Evolutionary conservation across 2,329 filamentous ascomycete genomes (phyloP), one percentile per base, ranked within the genome.

Genomic region (Akanthomyces muscarius): DNA sequence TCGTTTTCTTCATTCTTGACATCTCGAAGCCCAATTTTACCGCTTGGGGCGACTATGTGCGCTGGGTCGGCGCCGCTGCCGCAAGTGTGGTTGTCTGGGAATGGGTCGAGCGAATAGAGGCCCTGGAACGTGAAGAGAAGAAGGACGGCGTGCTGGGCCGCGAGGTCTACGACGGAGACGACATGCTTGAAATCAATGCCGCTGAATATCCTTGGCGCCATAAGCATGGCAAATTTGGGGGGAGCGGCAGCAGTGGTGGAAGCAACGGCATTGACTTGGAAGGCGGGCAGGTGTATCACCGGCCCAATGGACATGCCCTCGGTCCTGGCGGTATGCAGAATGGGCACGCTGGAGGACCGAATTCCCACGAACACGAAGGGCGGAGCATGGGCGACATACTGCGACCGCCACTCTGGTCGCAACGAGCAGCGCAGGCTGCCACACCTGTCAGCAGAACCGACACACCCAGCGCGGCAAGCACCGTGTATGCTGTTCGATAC

Each of bases 1-100:
- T 96, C 21, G 90, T 96, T 5, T 97, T 97, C 73, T 97, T 97
- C 74, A 90, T 97, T 63, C 81, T 96, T 68, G 93, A 97, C 72
- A 92, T 97, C 55, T 89, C 89, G 10, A 89, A 94, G 70, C 89
- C 91, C 30, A 87, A 91, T 65, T 89, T 97, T 65, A 91, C 91
- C 45, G 91, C 90, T 10, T 97, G 93, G 93, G 93, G 93, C 71
- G 93, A 96, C 71, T 97, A 97, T 71, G 93, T 97, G 52, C 83
- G 92, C 70, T 97, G 93, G 93, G 93, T 97, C n/a, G 93, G 93
- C 54, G 92, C 92, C 1, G 92, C 93, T 0, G 92, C 92, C 1
- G 93, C 93, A 33, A 96, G 92, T 76, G 93, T 97, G n/a, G 91
- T 97, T 25, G 93, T 97, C 2, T 97, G 93, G 93, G 93, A 97